Evolutionary conservation across 305 asterid species (phyloP).

Genomic region (Solanum hybrid): DNA sequence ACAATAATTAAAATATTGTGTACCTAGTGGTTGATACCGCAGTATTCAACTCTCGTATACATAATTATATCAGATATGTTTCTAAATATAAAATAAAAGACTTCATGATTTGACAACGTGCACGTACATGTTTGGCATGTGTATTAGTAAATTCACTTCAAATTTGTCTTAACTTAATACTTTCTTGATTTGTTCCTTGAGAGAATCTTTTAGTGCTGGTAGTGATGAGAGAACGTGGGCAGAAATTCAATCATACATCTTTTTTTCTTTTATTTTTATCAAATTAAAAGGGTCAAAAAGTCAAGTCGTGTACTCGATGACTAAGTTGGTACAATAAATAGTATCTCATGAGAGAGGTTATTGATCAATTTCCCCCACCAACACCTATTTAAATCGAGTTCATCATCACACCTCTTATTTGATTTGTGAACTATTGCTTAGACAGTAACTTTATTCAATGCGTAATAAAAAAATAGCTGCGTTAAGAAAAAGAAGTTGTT

Average conservation of each 20-base stretch:
- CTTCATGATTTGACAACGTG: conserved; percentile 1
- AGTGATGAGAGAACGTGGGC: neutral
- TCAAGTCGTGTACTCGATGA: neutral
- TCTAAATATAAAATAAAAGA: neutral
- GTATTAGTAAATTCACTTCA: neutral
- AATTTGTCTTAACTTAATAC: neutral
- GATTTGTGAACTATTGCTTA: neutral
- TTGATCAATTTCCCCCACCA: neutral
- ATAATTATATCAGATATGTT: neutral
- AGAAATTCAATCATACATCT: neutral
- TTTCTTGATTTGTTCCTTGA: neutral
- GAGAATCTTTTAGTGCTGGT: neutral
- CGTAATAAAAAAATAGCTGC: neutral
- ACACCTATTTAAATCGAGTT: neutral
- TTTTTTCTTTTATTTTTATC: neutral
- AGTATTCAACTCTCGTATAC: neutral
- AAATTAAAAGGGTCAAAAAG: neutral
- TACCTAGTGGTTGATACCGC: neutral
- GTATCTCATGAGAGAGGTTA: too few species aligned
- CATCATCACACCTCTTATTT: neutral
- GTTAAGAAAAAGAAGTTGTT: neutral
- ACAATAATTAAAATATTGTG: neutral
- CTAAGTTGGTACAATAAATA: neutral
- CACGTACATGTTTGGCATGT: neutral
- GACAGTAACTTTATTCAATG: neutral